Evolutionary conservation across 2,329 filamentous ascomycete genomes (phyloP).

Genomic region (Moelleriella libera): DNA sequence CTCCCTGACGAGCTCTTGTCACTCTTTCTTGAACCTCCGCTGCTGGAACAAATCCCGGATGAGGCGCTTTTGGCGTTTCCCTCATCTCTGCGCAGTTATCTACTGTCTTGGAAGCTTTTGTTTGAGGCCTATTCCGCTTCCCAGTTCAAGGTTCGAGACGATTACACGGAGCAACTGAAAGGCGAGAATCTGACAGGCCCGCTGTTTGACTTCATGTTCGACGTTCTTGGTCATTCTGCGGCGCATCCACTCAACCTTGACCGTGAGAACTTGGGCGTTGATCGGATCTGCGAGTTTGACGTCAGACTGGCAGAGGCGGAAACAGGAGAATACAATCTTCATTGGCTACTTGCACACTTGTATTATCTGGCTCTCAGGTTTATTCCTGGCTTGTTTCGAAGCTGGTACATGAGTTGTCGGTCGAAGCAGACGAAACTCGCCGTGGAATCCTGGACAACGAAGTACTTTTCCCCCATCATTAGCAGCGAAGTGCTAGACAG

Average conservation of each 20-base stretch:
- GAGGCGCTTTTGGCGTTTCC: constrained; percentile 57
- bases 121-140: constrained; percentile 74
- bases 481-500: constrained; percentile 51
- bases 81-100: constrained; percentile 57
- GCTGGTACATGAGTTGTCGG: constrained; percentile 72
- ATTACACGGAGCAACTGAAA: constrained; percentile 71
- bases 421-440: constrained; percentile 68
- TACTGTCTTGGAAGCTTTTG: constrained; percentile 79
- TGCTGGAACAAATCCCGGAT: constrained; percentile 51
- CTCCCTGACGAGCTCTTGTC: constrained; percentile 78
- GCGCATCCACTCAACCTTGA: constrained; percentile 63
- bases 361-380: constrained; percentile 73
- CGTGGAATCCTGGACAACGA: constrained; percentile 75
- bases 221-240: constrained; percentile 67
- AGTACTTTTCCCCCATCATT: constrained; percentile 62
- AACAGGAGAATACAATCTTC: constrained; percentile 55
- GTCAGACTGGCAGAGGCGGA: constrained; percentile 40
- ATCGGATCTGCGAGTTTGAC: constrained; percentile 42
- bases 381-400: constrained; percentile 63
- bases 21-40: constrained; percentile 65
- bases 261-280: constrained; percentile 43
- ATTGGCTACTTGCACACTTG: constrained; percentile 73
- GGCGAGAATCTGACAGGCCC: constrained; percentile 53
- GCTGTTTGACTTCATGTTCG: constrained; percentile 67
- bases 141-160: constrained; percentile 67